These are phyloP conservation scores for Letharia lupina DNA, from an alignment of 495 filamentous ascomycete genomes.

Conservation along the genomic window DNA sequence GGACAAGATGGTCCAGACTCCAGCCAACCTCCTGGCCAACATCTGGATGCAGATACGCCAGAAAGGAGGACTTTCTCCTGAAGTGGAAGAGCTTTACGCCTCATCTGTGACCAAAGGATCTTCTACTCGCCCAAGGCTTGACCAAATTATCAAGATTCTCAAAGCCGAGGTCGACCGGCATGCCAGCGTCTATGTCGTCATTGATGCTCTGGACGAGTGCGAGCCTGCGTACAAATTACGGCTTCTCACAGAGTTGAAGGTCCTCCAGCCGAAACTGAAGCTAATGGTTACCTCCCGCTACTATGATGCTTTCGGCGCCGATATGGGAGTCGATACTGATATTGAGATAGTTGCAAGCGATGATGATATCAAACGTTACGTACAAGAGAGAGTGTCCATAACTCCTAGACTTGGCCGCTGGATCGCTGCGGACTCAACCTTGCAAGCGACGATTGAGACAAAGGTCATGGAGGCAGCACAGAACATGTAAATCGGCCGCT, in stretches of 20 bases:
- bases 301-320: not conserved
- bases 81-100: constrained; percentile 1
- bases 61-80: not conserved
- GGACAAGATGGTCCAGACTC: constrained; percentile 26
- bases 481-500: not conserved
- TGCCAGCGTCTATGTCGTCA: constrained; percentile 5
- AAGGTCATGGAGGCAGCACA: constrained; percentile 1
- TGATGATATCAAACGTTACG: not conserved
- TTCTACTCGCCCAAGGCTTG: not conserved
- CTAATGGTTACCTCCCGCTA: constrained; percentile 11
- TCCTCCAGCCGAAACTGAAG: not conserved
- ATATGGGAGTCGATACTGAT: not conserved
- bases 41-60: constrained; percentile 2
- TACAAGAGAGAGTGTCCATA: not conserved
- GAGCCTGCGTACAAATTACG: not conserved
- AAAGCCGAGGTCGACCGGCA: not conserved
- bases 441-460: not conserved
- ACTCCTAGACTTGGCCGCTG: constrained; percentile 1
- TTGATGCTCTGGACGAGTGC: constrained; percentile 15
- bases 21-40: constrained; percentile 16
- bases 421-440: not conserved
- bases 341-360: constrained; percentile 10
- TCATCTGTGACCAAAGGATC: not conserved
- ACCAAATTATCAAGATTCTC: not conserved
- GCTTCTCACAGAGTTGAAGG: constrained; percentile 6